phyloP scores from a whole-genome alignment of 139 green algal species.

The Axilococcus clingmanii region DNA sequence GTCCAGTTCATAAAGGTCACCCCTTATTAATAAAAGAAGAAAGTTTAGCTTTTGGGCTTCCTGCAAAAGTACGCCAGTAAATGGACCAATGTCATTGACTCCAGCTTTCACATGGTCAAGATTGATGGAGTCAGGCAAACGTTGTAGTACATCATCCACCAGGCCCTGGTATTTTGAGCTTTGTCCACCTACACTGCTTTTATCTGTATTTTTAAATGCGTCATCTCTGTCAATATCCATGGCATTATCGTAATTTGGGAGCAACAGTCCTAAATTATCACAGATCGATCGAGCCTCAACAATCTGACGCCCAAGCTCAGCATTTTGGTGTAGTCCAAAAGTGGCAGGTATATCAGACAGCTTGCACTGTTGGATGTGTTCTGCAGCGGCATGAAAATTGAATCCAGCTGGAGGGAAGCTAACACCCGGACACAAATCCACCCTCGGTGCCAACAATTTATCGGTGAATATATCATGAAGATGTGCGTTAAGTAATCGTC shows the following conservation, averaged over 20 bases:
- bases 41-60: slow-evolving; percentile 85
- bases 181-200: slow-evolving; percentile 63
- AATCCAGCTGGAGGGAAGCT: slow-evolving; percentile 33
- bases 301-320: slow-evolving; percentile 86
- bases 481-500: slow-evolving; percentile 69
- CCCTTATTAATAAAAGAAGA: slow-evolving; percentile 70
- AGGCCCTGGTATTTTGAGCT: slow-evolving; percentile 66
- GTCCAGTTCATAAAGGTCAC: slow-evolving; percentile 74
- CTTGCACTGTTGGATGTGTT: slow-evolving; percentile 72
- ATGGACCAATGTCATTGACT: slow-evolving; percentile 33
- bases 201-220: slow-evolving; percentile 21
- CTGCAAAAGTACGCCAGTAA: slow-evolving; percentile 80
- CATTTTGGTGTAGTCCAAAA: slow-evolving; percentile 87
- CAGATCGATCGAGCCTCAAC: slow-evolving; percentile 56
- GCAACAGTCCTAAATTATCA: background rate
- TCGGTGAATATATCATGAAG: slow-evolving; percentile 73
- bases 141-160: slow-evolving; percentile 76
- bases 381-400: slow-evolving; percentile 20
- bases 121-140: slow-evolving; percentile 68
- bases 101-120: slow-evolving; percentile 74
- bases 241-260: no score
- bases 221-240: slow-evolving; percentile 4
- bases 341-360: slow-evolving; percentile 67
- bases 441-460: slow-evolving; percentile 65
- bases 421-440: slow-evolving; percentile 75